These are phyloP conservation scores for Mortierella sp. DNA, from an alignment of 371 early-diverging fungal genomes.

Conservation along the genomic window DNA sequence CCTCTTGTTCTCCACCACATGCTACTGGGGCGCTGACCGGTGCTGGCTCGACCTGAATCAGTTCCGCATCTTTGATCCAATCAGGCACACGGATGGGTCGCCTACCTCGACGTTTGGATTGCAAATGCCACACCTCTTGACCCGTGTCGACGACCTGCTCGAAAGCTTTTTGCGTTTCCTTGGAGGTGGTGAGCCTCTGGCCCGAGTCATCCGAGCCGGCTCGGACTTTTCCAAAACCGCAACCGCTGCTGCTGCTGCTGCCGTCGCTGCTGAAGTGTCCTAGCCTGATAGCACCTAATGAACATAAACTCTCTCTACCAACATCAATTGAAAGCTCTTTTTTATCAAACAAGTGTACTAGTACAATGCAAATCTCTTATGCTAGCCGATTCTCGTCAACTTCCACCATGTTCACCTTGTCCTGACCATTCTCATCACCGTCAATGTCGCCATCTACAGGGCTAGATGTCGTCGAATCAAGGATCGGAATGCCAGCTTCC, in stretches of 20 bases:
- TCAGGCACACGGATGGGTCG: slow-evolving; percentile 41
- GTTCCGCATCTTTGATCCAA: slow-evolving; percentile 37
- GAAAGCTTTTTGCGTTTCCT: slow-evolving; percentile 24
- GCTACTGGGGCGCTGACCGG: slow-evolving; percentile 77
- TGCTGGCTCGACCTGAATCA: slow-evolving; percentile 72
- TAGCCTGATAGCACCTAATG: too few species aligned
- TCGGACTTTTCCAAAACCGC: slow-evolving; percentile 8
- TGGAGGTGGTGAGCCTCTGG: slow-evolving; percentile 41
- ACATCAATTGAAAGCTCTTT: neutral
- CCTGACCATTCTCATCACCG: slow-evolving; percentile 20
- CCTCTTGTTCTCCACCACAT: slow-evolving; percentile 70
- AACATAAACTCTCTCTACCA: too few species aligned
- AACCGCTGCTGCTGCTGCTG: slow-evolving; percentile 11
- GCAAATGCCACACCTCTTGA: slow-evolving; percentile 30
- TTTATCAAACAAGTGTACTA: too few species aligned
- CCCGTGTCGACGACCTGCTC: slow-evolving; percentile 22
- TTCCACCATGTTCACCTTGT: slow-evolving; percentile 22
- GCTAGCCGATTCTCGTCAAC: neutral
- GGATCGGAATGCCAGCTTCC: slow-evolving; percentile 33
- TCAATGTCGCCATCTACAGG: slow-evolving; percentile 2
- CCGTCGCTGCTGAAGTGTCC: slow-evolving; percentile 23
- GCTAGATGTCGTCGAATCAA: slow-evolving; percentile 13
- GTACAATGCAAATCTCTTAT: neutral
- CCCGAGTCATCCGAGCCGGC: slow-evolving; percentile 30
- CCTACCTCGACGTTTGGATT: slow-evolving; percentile 46